phyloP scores from a whole-genome alignment of 2,329 filamentous ascomycete species.

The Epicoccum sorghinum region DNA sequence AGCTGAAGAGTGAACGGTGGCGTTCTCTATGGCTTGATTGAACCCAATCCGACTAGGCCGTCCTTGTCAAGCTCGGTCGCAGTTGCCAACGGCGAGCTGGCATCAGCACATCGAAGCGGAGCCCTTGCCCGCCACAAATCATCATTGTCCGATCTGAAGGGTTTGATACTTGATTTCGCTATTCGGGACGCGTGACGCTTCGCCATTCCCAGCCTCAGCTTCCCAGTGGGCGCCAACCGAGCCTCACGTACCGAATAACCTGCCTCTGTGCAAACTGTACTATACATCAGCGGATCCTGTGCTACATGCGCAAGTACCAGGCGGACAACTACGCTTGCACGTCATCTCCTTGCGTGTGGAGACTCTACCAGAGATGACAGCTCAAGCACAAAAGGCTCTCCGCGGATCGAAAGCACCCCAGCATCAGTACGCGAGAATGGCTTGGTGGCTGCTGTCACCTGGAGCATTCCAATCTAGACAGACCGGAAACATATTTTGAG shows the following conservation, averaged over 20 bases:
- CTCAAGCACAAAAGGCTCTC: neutral
- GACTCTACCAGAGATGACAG: neutral
- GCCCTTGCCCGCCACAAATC: constrained; percentile 13
- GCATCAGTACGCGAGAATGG: constrained; percentile 16
- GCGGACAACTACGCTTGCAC: neutral
- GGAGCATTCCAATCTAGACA: neutral
- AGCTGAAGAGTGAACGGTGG: constrained; percentile 42
- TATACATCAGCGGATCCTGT: neutral
- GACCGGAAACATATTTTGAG: constrained; percentile 8
- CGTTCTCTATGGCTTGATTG: constrained; percentile 37
- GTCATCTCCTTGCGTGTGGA: neutral
- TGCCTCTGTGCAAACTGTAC: neutral
- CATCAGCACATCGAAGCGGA: constrained; percentile 15
- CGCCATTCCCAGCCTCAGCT: constrained; percentile 11
- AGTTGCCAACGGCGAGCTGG: constrained; percentile 21
- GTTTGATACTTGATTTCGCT: constrained; percentile 5
- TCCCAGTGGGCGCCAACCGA: constrained; percentile 24
- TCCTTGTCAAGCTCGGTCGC: constrained; percentile 21
- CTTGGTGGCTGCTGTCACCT: constrained; percentile 11
- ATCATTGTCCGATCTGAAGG: constrained; percentile 8
- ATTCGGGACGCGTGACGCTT: constrained; percentile 9
- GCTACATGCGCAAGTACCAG: neutral
- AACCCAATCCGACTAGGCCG: constrained; percentile 23
- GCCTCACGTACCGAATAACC: constrained; percentile 16
- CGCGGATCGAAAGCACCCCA: constrained; percentile 1